Conservation (phyloP, 208 protist species). For the Trypanosoma theileri region DNA sequence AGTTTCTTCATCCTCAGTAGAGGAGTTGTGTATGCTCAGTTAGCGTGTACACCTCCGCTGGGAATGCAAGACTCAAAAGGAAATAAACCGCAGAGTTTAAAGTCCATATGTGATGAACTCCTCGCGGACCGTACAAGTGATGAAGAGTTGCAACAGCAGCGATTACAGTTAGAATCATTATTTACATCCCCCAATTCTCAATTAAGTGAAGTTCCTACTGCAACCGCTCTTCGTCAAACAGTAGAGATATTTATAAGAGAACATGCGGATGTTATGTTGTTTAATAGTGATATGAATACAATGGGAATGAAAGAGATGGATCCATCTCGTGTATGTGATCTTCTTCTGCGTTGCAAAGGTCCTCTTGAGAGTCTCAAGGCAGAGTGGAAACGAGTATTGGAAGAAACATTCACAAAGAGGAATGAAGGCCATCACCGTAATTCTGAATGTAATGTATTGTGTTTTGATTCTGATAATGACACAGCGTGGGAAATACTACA, state of each 20-base stretch:
- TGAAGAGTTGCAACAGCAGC: neutral
- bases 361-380: constrained; percentile 2
- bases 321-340: neutral
- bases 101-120: constrained; percentile 11
- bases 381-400: constrained; percentile 8
- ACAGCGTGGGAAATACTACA: constrained; percentile 17
- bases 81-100: constrained; percentile 3
- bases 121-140: neutral
- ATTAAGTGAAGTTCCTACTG: constrained; percentile 6
- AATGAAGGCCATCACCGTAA: no score
- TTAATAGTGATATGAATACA: neutral
- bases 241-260: constrained; percentile 13
- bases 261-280: neutral
- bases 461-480: constrained; percentile 18
- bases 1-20: neutral
- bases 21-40: no score
- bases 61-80: constrained; percentile 4
- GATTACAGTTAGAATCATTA: constrained; percentile 5
- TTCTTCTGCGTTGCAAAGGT: neutral
- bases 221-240: neutral
- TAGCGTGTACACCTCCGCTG: neutral
- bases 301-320: neutral
- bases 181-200: neutral
- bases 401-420: neutral
- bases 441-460: constrained; percentile 1